Evolutionary conservation across 2,329 filamentous ascomycete species (phyloP), one percentile per base, ranked within the genome.

Genomic region (Periconia sp.): DNA sequence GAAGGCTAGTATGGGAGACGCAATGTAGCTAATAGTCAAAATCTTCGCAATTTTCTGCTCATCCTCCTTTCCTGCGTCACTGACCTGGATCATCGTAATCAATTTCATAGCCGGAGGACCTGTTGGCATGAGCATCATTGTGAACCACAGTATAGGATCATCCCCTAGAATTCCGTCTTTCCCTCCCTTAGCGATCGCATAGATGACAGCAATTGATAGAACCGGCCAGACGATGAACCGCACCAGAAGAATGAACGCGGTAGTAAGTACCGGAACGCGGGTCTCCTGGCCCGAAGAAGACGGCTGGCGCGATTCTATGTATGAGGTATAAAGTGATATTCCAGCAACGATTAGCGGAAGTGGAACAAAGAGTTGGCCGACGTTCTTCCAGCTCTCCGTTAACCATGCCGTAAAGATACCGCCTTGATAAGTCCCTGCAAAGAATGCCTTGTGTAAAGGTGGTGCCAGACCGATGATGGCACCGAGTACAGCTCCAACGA

Each of bases 121-220:
- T 1, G 77, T 76, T 0, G 82, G 81, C 78, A 83, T 83, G 14
- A 84, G 64, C 81, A 84, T 85, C 78, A 85, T 78, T 1, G 73
- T 76, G 62, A 88, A 88, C 84, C 84, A 88, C 18, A 89, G 70
- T 58, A 88, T 82, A 0, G 85, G 85, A 62, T 89, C 85, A 3
- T 75, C 61, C 1, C 77, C 75, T 1, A 89, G 62, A 2, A 83
- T 23, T 7, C 56, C 58, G 8, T 49, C 42, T 1, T 59, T 61
- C 0, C 83, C 85, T 30, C 73, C 75, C 8, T 75, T 77, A 0
- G 81, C 83, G 6, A 88, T 64, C 0, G 69, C 56, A 58, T 83
- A 87, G 9, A 88, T 78, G 2, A 80, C 33, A 0, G 74, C 72
- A 20, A 88, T 84, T 1, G 60, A 64, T 17, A 64, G 41, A 1